Conservation (phyloP, 2,329 filamentous ascomycete species). For the Geoglossum cookeanum region DNA sequence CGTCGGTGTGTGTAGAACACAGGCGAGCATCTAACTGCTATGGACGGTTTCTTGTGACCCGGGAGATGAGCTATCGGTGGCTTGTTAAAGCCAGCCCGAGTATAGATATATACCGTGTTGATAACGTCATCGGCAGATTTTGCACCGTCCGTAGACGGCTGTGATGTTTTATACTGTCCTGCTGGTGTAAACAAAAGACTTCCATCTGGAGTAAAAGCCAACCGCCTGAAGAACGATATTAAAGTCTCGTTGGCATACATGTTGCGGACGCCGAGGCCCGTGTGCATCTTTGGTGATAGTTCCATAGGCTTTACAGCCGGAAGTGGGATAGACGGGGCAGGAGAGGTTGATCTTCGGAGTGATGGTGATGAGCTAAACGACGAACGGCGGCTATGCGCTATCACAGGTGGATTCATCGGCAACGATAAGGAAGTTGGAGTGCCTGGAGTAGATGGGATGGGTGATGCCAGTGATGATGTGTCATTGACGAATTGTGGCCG, state of each 20-base stretch:
- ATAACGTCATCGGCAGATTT: slow-evolving; percentile 71
- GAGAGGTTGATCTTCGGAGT: slow-evolving; percentile 70
- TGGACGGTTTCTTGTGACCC: slow-evolving; percentile 93
- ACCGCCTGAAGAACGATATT: slow-evolving; percentile 84
- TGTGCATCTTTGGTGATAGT: slow-evolving; percentile 60
- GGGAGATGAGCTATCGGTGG: slow-evolving; percentile 88
- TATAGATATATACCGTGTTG: slow-evolving; percentile 98
- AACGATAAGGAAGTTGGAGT: slow-evolving; percentile 78
- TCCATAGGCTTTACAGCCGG: slow-evolving; percentile 92
- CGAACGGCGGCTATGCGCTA: slow-evolving; percentile 83
- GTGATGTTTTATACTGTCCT: slow-evolving; percentile 78
- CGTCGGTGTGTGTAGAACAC: slow-evolving; percentile 68
- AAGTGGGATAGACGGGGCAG: slow-evolving; percentile 79
- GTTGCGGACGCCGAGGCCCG: slow-evolving; percentile 47
- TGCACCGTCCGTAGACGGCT: slow-evolving; percentile 43
- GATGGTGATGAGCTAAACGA: slow-evolving; percentile 70
- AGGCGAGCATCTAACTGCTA: slow-evolving; percentile 87
- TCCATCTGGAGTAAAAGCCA: slow-evolving; percentile 90
- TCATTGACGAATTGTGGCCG: slow-evolving; percentile 44
- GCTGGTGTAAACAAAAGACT: slow-evolving; percentile 86
- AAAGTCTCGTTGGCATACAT: slow-evolving; percentile 94
- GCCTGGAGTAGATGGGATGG: slow-evolving; percentile 75
- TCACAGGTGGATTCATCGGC: slow-evolving; percentile 89
- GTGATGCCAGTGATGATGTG: slow-evolving; percentile 46
- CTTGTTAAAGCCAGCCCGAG: slow-evolving; percentile 86